A percentile compares a stretch with the other conserved stretches of the same genome.
phyloP scores from a whole-genome alignment of 2,329 filamentous ascomycete genomes.

The Cercospora citrullina region DNA sequence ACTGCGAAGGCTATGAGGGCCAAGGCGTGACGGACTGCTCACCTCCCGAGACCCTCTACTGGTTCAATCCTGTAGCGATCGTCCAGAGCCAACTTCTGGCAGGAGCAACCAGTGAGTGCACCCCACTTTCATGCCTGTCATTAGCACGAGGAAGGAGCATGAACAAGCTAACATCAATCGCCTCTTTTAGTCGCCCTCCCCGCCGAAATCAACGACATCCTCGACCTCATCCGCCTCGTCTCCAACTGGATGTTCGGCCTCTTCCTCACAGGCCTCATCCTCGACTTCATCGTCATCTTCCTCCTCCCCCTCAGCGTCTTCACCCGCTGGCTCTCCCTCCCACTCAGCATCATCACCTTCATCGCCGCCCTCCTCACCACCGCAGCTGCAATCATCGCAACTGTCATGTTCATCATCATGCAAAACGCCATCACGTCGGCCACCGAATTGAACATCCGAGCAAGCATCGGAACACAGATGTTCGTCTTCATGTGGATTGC shows the following conservation, averaged over 20 bases:
- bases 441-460: slow-evolving; percentile 70
- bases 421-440: slow-evolving; percentile 70
- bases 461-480: slow-evolving; percentile 62
- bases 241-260: slow-evolving; percentile 88
- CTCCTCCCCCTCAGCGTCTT: slow-evolving; percentile 56
- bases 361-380: slow-evolving; percentile 66
- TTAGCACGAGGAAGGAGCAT: neutral
- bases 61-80: slow-evolving; percentile 88
- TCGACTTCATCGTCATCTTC: slow-evolving; percentile 73
- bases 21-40: slow-evolving; percentile 78
- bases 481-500: slow-evolving; percentile 89
- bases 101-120: slow-evolving; percentile 68
- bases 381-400: slow-evolving; percentile 72
- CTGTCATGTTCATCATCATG: slow-evolving; percentile 81
- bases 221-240: slow-evolving; percentile 70
- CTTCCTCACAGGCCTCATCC: slow-evolving; percentile 70
- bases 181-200: slow-evolving; percentile 67
- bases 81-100: slow-evolving; percentile 76
- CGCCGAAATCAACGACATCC: slow-evolving; percentile 67
- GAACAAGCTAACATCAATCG: slow-evolving; percentile 29
- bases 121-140: neutral
- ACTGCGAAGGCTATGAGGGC: slow-evolving; percentile 79
- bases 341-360: slow-evolving; percentile 67
- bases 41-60: slow-evolving; percentile 68
- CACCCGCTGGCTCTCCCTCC: slow-evolving; percentile 60